Conservation (phyloP, 2,329 filamentous ascomycete species). For the Pestalotiopsis sp. region DNA sequence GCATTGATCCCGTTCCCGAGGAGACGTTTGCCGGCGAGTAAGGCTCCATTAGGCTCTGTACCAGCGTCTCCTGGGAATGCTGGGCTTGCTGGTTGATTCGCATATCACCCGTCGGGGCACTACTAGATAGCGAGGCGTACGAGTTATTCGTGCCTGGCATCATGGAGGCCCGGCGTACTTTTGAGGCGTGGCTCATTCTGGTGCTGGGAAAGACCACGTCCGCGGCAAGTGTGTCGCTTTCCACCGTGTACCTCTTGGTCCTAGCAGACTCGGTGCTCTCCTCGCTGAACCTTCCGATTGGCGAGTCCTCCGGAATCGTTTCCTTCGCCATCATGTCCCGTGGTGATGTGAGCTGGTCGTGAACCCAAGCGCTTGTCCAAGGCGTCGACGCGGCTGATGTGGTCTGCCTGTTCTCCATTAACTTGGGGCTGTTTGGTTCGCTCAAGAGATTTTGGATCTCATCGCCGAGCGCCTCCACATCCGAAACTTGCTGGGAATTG, state of each 20-base stretch:
- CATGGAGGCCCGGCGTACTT: constrained; percentile 18
- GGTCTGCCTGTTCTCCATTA: background rate
- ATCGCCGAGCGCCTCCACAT: constrained; percentile 24
- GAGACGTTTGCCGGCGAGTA: background rate
- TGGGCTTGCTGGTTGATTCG: constrained; percentile 22
- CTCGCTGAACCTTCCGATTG: constrained; percentile 14
- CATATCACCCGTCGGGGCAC: constrained; percentile 23
- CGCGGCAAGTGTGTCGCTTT: background rate
- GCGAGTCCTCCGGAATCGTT: constrained; percentile 22
- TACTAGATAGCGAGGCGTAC: constrained; percentile 16
- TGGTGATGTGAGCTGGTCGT: constrained; percentile 22
- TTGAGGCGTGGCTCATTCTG: background rate
- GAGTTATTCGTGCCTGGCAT: constrained; percentile 25
- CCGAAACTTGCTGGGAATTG: constrained; percentile 20
- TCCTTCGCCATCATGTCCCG: constrained; percentile 19
- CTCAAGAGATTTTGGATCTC: constrained; percentile 20
- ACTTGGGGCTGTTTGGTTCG: background rate
- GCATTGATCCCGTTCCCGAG: background rate
- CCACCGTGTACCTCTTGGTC: background rate
- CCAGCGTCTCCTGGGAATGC: background rate
- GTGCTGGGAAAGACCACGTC: background rate
- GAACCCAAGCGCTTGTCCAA: constrained; percentile 26
- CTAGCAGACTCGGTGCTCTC: background rate
- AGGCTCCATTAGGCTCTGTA: background rate
- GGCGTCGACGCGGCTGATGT: constrained; percentile 11